Conservation (phyloP, 2,329 filamentous ascomycete genomes). For the Colletotrichum limetticola region DNA sequence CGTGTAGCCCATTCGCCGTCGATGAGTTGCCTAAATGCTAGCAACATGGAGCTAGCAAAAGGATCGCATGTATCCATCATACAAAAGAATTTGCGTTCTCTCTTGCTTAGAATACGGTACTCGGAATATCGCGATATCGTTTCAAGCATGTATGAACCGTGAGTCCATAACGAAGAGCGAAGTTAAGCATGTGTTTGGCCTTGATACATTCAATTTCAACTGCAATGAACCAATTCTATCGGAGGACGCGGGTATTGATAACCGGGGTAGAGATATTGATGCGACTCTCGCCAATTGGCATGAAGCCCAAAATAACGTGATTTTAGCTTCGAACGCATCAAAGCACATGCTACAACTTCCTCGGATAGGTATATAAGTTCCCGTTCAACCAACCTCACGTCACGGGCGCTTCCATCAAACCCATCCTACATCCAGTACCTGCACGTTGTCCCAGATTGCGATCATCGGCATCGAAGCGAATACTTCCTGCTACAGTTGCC, state of each 20-base stretch:
- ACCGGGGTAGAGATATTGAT: background rate
- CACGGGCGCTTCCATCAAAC: background rate
- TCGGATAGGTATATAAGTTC: background rate
- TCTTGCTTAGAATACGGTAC: too few relatives aligned
- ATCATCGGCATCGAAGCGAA: background rate
- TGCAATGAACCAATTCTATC: too few relatives aligned
- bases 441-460: background rate
- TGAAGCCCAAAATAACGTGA: conserved; percentile 1
- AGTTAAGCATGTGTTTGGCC: too few relatives aligned
- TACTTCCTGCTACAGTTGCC: background rate
- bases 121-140: too few relatives aligned
- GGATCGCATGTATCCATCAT: too few relatives aligned
- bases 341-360: background rate
- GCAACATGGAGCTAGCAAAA: too few relatives aligned
- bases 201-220: too few relatives aligned
- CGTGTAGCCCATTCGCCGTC: background rate
- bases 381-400: too few relatives aligned
- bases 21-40: background rate
- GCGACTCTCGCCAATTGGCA: background rate
- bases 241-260: too few relatives aligned
- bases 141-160: too few relatives aligned
- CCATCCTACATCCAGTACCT: background rate
- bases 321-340: background rate
- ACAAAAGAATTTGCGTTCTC: too few relatives aligned
- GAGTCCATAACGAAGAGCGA: too few relatives aligned